Evolutionary conservation across 78 protist species (phyloP).

Genomic region (Andalucia godoyi): DNA sequence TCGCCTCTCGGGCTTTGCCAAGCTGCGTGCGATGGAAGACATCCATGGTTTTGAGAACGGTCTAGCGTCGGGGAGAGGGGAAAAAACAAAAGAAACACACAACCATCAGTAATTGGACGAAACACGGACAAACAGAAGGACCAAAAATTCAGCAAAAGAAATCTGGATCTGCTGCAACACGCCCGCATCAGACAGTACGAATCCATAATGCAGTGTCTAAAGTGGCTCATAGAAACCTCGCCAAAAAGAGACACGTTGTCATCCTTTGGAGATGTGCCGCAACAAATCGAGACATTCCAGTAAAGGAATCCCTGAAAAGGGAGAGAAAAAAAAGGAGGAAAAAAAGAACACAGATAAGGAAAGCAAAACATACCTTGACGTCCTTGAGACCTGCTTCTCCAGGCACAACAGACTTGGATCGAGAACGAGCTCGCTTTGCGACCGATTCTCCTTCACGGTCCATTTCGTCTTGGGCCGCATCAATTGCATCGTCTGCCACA

Average conservation of each 20-base stretch:
- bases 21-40: conserved; percentile 7
- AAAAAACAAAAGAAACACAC: background rate
- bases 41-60: conserved; percentile 15
- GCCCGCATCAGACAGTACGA: no score
- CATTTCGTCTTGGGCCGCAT: background rate
- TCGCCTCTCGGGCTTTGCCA: conserved; percentile 15
- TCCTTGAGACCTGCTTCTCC: background rate
- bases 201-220: no score
- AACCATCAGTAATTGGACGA: background rate
- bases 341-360: no score
- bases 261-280: no score
- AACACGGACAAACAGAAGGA: background rate
- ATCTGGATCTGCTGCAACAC: conserved; percentile 9
- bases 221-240: no score
- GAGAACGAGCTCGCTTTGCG: background rate
- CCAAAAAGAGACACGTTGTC: background rate
- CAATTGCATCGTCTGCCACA: background rate
- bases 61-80: background rate
- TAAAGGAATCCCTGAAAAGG: no score
- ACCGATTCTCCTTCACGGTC: background rate
- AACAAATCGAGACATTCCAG: no score
- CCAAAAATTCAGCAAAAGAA: background rate
- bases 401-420: background rate
- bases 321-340: no score
- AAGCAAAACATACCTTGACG: no score